phyloP scores from a whole-genome alignment of 257 asterid genomes.

The Leptodermis oblonga region DNA sequence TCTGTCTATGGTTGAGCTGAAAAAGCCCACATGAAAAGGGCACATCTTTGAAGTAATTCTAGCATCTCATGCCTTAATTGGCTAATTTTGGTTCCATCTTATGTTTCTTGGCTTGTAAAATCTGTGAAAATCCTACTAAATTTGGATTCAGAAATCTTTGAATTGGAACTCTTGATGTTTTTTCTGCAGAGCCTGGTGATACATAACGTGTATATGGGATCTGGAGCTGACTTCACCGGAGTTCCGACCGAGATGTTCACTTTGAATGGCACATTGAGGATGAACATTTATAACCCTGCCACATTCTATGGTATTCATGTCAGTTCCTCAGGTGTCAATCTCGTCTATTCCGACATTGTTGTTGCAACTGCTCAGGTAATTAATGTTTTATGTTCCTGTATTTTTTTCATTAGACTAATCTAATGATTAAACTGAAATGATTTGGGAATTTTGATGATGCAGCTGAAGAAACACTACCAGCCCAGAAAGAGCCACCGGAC shows the following conservation, averaged over 20 bases:
- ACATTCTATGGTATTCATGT: slow-evolving; percentile 84
- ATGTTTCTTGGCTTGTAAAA: background rate
- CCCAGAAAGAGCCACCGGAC: slow-evolving; percentile 66
- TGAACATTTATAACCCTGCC: slow-evolving; percentile 79
- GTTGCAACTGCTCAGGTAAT: slow-evolving; percentile 83
- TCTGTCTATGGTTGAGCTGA: background rate
- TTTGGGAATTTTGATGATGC: too few species aligned
- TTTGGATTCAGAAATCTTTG: background rate
- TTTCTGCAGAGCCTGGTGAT: slow-evolving; percentile 67
- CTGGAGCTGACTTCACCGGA: slow-evolving; percentile 76
- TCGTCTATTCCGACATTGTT: slow-evolving; percentile 61
- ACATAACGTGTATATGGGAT: slow-evolving; percentile 62
- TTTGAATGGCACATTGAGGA: slow-evolving; percentile 70
- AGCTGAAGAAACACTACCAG: slow-evolving; percentile 73
- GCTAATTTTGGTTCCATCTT: background rate
- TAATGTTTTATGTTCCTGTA: slow-evolving; percentile 15
- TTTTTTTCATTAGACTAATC: background rate
- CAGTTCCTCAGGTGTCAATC: slow-evolving; percentile 72
- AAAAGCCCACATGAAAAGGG: background rate
- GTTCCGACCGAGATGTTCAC: slow-evolving; percentile 73
- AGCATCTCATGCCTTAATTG: background rate
- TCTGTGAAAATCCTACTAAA: background rate
- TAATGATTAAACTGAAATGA: background rate
- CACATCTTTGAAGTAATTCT: background rate
- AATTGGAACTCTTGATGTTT: background rate